These are phyloP conservation scores for Candida succiphila DNA, from an alignment of 805 yeast genomes.

Conservation along the genomic window DNA sequence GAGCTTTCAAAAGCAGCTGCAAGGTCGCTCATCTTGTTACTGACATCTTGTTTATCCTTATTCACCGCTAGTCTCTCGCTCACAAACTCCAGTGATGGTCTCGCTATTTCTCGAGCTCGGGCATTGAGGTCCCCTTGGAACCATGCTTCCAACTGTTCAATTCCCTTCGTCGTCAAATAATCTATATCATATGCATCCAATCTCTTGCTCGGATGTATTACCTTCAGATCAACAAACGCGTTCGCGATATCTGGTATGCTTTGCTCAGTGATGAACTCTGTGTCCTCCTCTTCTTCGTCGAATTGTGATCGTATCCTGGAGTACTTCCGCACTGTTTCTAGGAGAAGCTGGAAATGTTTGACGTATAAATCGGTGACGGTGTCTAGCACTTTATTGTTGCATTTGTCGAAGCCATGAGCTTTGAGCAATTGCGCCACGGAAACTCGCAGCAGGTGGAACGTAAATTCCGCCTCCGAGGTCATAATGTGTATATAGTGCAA, in stretches of 20 bases:
- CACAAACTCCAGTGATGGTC: constrained; percentile 20
- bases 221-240: constrained; percentile 55
- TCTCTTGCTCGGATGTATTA: constrained; percentile 47
- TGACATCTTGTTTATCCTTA: constrained; percentile 13
- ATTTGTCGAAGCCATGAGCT: constrained; percentile 76
- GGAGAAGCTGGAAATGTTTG: constrained; percentile 47
- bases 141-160: constrained; percentile 48
- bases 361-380: constrained; percentile 69
- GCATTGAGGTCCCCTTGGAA: constrained; percentile 34
- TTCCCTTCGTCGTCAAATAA: constrained; percentile 34
- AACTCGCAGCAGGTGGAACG: constrained; percentile 20
- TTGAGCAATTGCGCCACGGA: constrained; percentile 48
- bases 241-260: constrained; percentile 65
- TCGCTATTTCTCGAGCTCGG: constrained; percentile 28
- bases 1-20: constrained; percentile 18
- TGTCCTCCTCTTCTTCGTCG: constrained; percentile 25
- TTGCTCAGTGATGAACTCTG: too few species aligned
- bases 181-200: constrained; percentile 47
- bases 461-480: constrained; percentile 9
- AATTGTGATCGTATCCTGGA: constrained; percentile 30
- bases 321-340: constrained; percentile 37
- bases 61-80: constrained; percentile 10
- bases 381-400: constrained; percentile 63
- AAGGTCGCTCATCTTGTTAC: constrained; percentile 20
- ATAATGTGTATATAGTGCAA: background rate